Percentiles rank a stretch among this genome's conserved stretches.
Conservation (phyloP, 116 monocot genomes). For the Dioscorea cayenensis region DNA sequence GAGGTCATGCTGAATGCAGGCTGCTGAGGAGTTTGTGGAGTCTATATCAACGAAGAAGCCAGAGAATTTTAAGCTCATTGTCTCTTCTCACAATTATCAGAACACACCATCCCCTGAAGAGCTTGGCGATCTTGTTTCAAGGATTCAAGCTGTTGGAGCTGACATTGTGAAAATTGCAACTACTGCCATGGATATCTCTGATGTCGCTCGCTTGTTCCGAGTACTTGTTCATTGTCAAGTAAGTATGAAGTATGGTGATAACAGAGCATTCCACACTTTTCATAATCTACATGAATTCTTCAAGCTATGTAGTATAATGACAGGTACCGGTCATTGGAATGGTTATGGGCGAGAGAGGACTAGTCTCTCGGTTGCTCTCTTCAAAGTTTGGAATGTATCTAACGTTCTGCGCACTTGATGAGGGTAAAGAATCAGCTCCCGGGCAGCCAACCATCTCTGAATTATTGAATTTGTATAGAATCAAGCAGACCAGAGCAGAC, state of each 20-base stretch:
- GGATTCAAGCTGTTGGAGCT: conserved; percentile 54
- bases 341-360: neutral
- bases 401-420: neutral
- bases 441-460: neutral
- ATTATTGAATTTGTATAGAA: neutral
- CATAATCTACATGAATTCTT: neutral
- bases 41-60: conserved; percentile 41
- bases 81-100: conserved; percentile 66
- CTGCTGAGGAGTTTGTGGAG: conserved; percentile 40
- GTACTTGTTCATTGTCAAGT: conserved; percentile 54
- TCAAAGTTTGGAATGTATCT: neutral
- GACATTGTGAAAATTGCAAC: conserved; percentile 69
- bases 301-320: no score
- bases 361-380: neutral
- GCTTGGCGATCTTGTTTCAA: conserved; percentile 41
- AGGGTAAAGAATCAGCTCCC: neutral
- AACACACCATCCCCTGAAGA: conserved; percentile 55
- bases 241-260: conserved; percentile 15
- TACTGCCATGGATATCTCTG: conserved; percentile 43
- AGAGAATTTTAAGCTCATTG: conserved; percentile 45
- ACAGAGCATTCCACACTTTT: neutral
- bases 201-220: conserved; percentile 56
- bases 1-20: conserved; percentile 7
- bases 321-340: neutral
- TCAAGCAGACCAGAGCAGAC: neutral